Evolutionary conservation across 148 eudicot genomes (phyloP), one percentile per base, ranked within the genome.

Genomic region (Talinum fruticosum): DNA sequence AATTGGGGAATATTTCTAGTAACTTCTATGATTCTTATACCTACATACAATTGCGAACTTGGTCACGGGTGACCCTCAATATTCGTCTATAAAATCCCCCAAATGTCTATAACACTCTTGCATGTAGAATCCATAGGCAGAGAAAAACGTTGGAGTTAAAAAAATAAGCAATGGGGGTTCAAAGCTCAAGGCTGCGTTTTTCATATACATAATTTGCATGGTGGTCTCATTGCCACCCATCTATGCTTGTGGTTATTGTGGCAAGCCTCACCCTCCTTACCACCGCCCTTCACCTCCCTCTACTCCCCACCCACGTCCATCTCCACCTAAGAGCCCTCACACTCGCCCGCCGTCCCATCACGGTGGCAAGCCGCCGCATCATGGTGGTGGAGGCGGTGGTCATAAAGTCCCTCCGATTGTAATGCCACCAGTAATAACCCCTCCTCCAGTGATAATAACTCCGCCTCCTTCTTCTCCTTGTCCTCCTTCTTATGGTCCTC

Each of bases 211-310:
- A 88, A 61, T 90, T 71, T 83, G 75, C 91, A 87, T 89, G 90
- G 57, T 88, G 2, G 85, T 85, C 19, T 74, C 91, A 38, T 76
- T 91, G 65, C 93, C 94, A 24, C 94, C 93, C 7, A 81, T 87
- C 10, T 83, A 85, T 75, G 91, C 97, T 21, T 91, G 88, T 77
- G 88, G 87, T n/a, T 82, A 88, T 59, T 90, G 94, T 76, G 85
- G 85, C 8, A 77, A 87, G 18, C 87, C 91, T 19, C 69, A 80
- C 19, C 90, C 90, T 7, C 93, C 96, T 21, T 77, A 80, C 13
- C 21, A 16, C 64, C 64, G 28, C 10, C 28, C 64, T 8, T 24
- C 28, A 28, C 66, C 66, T 16, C 23, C 23, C 14, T 51, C 19
- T 15, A 41, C 47, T 41, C 47, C 47, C 47, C 14, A 41, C 12